Conservation (phyloP, 108 stramenopile species). For the Cyclotella cryptica region DNA sequence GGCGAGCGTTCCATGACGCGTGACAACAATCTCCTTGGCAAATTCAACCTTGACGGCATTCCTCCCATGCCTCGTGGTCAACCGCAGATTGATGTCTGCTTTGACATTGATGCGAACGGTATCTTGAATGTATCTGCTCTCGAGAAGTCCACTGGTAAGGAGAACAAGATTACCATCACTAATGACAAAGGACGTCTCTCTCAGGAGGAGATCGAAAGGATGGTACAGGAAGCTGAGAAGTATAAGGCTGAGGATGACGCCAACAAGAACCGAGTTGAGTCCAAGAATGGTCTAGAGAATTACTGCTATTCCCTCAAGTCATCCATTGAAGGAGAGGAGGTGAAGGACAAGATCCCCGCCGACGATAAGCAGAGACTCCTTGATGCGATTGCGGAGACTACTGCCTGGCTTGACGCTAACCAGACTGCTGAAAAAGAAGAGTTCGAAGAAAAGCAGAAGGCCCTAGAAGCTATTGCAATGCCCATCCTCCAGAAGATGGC, state of each 20-base stretch:
- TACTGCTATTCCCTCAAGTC: conserved; percentile 96
- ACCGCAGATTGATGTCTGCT: conserved; percentile 99
- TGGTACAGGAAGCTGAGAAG: conserved; percentile 98
- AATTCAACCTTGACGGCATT: conserved; percentile 99
- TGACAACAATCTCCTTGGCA: conserved; percentile 99
- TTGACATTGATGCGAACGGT: conserved; percentile 96
- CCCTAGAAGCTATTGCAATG: conserved; percentile 90
- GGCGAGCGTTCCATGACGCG: conserved; percentile 99
- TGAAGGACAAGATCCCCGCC: conserved; percentile 82
- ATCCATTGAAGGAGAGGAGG: conserved; percentile 89
- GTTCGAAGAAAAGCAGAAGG: conserved; percentile 98
- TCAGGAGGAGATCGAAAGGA: conserved; percentile 98
- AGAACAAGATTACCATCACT: conserved; percentile 99
- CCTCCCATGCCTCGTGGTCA: conserved; percentile 99
- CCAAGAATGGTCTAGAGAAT: conserved; percentile 98
- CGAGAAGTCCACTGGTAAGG: conserved; percentile 99
- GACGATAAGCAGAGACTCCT: conserved; percentile 87
- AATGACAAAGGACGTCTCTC: conserved; percentile 99
- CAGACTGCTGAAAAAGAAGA: conserved; percentile 97
- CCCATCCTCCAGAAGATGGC: conserved; percentile 91
- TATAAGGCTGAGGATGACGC: conserved; percentile 99
- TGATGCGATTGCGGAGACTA: conserved; percentile 90
- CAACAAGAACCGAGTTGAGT: conserved; percentile 94
- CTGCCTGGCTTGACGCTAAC: conserved; percentile 94
- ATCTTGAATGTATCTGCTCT: conserved; percentile 93